A percentile compares a stretch with the other conserved stretches of the same genome.
Conservation (phyloP, 306 rosid genomes). For the Sicyos edulis region DNA sequence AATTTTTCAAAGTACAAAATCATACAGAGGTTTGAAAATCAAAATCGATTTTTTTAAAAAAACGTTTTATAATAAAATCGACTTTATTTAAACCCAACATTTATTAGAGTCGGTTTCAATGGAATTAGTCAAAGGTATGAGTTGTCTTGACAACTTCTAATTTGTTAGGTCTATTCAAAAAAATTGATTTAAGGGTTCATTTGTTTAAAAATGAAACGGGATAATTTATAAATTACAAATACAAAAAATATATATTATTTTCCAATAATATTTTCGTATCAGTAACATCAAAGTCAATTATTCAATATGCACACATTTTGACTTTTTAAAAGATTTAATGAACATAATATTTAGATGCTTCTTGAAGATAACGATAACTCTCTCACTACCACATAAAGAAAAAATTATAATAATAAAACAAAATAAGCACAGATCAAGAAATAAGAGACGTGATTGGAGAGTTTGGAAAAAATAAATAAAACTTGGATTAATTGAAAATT, state of each 20-base stretch:
- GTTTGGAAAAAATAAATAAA: too few relatives aligned
- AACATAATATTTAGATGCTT: not conserved
- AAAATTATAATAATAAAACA: too few relatives aligned
- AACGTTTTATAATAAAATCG: not conserved
- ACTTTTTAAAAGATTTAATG: not conserved
- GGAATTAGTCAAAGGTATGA: not conserved
- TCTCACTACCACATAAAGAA: too few relatives aligned
- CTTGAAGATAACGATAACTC: not conserved
- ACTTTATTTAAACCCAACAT: not conserved
- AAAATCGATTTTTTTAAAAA: not conserved
- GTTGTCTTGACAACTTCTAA: not conserved
- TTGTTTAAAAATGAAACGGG: not conserved
- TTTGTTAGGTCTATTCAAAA: conserved; percentile 8
- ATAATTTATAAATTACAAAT: not conserved
- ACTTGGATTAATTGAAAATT: not conserved
- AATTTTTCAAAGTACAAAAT: not conserved
- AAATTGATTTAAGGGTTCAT: not conserved
- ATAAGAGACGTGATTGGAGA: too few relatives aligned
- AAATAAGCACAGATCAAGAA: too few relatives aligned
- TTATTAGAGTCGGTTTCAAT: not conserved
- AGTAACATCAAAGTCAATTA: not conserved
- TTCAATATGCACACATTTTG: not conserved
- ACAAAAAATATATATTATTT: not conserved
- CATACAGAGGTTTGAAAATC: not conserved
- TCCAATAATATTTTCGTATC: not conserved